Base-by-base conservation (phyloP, 805 yeast species). In the Millerozyma acaciae region DNA sequence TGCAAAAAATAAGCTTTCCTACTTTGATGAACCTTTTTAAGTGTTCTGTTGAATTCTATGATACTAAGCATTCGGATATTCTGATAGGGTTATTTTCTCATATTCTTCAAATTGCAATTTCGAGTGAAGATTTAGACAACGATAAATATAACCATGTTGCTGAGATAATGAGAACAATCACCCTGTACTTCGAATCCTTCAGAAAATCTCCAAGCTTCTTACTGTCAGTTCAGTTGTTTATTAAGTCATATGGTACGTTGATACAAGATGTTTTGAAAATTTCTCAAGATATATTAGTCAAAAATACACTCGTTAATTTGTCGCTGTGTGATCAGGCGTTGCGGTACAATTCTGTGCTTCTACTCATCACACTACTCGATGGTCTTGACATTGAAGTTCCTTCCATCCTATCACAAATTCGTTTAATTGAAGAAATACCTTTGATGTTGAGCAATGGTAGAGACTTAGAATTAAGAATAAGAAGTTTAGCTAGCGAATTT, bases 381-480 rank as follows among this genome's bases (percentile, higher is more conserved):
- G 35, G 42, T 4, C 32, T 38, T 12, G 41, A 35, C 5, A 20
- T 32, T 16, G 60, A 59, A 7, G 50, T 63, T 10, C 68, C 76
- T 2, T 51, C 53, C 2, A 44, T 72, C 10, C 42, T 80, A n/a
- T 57, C 66, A 19, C 76, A 73, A 32, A 73, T 81, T 39, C 58
- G 68, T 32, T 47, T 75, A 2, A 73, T 89, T 30, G 96, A 87
- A 52, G 76, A 78, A 37, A 71, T 81, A 5, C 95, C 95, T 0
- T 64, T 81, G 32, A 73, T 74, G n/a, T 57, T 88, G 12, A 62
- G 73, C 8, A 76, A 76, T 36, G 82, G 84, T 2, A 77, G 97
- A 58, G 94, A 84, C 46, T 66, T 90, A 2, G 75, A 78, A 16
- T 62, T 80, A 37, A 73, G 94, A 50, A 68, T 82, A 19, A 72